These are phyloP conservation scores for Narthecium ossifragum DNA, from an alignment of 106 monocot species.

Conservation along the genomic window DNA sequence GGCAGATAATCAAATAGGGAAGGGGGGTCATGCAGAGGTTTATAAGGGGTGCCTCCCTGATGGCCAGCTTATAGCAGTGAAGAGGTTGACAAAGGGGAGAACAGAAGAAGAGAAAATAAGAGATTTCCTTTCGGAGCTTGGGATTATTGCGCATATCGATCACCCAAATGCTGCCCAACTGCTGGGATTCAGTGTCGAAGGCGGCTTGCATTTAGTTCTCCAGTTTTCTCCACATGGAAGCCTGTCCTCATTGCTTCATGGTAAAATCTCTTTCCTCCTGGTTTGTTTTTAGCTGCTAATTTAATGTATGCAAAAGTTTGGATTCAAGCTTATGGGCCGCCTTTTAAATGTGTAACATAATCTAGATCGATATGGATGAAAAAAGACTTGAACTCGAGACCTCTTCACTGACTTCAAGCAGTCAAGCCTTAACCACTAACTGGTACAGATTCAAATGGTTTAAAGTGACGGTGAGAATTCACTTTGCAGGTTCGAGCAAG, in stretches of 20 bases:
- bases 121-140: conserved; percentile 91
- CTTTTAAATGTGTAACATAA: too few species aligned
- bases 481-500: conserved; percentile 62
- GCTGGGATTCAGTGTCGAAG: conserved; percentile 79
- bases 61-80: conserved; percentile 84
- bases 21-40: conserved; percentile 93
- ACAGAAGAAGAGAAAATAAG: conserved; percentile 58
- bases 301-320: too few species aligned
- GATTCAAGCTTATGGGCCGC: too few species aligned
- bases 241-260: conserved; percentile 85
- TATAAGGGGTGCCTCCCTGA: conserved; percentile 66
- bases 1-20: conserved; percentile 84
- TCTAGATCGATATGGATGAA: too few species aligned
- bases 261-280: conserved; percentile 31
- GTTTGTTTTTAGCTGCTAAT: too few species aligned
- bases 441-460: too few species aligned
- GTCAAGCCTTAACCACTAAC: too few species aligned
- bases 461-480: too few species aligned
- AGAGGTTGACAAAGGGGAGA: conserved; percentile 61
- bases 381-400: too few species aligned
- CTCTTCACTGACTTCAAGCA: too few species aligned
- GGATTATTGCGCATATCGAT: conserved; percentile 89
- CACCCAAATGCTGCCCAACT: conserved; percentile 92
- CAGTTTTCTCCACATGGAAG: conserved; percentile 92
- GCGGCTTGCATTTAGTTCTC: conserved; percentile 82